Conservation (phyloP, 768 basidiomycete genomes). For the Cytidiella melzeri region DNA sequence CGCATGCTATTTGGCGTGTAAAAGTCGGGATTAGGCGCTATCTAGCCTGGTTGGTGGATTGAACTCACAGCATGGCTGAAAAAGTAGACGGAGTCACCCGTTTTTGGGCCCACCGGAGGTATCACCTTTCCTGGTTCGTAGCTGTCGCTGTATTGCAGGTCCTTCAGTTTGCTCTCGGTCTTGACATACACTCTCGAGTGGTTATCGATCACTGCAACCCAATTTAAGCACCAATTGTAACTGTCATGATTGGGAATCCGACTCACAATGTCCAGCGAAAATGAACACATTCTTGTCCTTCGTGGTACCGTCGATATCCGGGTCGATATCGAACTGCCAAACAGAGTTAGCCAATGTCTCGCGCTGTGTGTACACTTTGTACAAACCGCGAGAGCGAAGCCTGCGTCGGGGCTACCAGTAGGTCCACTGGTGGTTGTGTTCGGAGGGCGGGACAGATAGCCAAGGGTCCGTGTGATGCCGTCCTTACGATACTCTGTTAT, state of each 20-base stretch:
- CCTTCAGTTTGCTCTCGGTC: background rate
- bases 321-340: background rate
- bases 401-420: background rate
- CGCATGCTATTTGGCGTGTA: too few relatives aligned
- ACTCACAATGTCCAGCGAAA: background rate
- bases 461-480: too few relatives aligned
- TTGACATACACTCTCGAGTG: background rate
- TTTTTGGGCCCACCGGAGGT: too few relatives aligned
- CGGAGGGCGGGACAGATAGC: too few relatives aligned
- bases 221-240: background rate
- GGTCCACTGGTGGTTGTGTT: too few relatives aligned
- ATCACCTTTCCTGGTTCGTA: too few relatives aligned
- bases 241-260: background rate
- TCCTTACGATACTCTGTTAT: background rate
- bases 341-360: background rate
- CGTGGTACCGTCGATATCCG: background rate
- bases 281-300: background rate
- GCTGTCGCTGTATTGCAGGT: background rate
- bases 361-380: background rate
- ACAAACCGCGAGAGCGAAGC: too few relatives aligned
- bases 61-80: background rate
- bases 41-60: background rate
- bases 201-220: background rate
- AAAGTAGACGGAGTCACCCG: background rate
- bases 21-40: too few relatives aligned